Conservation (phyloP, 768 basidiomycete genomes). For the Fomitopsis serialis region DNA sequence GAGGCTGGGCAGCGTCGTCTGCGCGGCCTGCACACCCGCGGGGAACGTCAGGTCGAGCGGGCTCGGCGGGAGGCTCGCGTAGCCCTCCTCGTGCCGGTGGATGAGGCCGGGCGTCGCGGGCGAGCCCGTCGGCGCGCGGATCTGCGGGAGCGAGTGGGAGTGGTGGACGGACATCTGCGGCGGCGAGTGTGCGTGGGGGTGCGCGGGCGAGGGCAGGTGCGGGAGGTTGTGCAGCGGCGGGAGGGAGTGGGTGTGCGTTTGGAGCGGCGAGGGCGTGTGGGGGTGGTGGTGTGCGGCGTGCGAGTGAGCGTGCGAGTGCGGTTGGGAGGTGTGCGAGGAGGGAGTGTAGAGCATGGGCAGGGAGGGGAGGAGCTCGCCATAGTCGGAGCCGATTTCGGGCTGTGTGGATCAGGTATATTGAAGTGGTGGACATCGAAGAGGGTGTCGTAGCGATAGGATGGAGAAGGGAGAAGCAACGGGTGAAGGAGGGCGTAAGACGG, state of each 20-base stretch:
- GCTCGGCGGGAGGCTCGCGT: conserved; percentile 22
- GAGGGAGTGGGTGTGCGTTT: conserved; percentile 8
- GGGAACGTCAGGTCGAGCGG: conserved; percentile 17
- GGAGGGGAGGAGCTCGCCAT: conserved; percentile 15
- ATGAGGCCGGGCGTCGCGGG: conserved; percentile 14
- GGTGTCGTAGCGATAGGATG: background rate
- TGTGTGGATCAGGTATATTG: background rate
- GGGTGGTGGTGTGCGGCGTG: background rate
- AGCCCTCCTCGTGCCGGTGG: conserved; percentile 23
- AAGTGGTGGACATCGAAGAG: background rate
- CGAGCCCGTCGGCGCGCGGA: background rate
- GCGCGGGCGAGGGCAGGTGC: background rate
- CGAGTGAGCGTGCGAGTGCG: conserved; percentile 8
- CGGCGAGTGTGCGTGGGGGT: background rate
- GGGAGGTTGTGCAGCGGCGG: background rate
- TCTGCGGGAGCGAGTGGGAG: background rate
- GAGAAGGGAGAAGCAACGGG: conserved; percentile 3
- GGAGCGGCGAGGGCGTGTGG: background rate
- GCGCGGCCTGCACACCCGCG: background rate
- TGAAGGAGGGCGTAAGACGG: background rate
- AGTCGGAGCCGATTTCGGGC: conserved; percentile 16
- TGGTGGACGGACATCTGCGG: background rate
- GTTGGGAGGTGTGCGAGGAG: background rate
- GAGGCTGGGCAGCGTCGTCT: background rate
- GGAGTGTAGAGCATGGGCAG: no score